Percentiles rank a stretch among this genome's conserved stretches.
These are phyloP conservation scores for Metschnikowia noctiluminum DNA, from an alignment of 805 yeast genomes.

Conservation along the genomic window DNA sequence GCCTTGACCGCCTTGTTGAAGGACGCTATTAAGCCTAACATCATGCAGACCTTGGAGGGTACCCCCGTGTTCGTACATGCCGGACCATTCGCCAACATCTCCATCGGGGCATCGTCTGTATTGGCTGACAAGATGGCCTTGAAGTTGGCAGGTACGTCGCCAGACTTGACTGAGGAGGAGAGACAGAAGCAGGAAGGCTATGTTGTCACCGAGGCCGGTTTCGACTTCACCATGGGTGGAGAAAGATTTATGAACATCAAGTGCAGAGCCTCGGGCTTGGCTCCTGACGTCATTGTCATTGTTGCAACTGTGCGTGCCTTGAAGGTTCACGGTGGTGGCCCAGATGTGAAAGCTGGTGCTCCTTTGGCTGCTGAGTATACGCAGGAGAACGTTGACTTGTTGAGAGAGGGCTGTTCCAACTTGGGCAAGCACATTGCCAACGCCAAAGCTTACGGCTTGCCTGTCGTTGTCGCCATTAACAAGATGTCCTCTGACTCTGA, in stretches of 20 bases:
- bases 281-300: conserved; percentile 73
- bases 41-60: conserved; percentile 87
- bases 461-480: conserved; percentile 80
- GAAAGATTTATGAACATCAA: conserved; percentile 81
- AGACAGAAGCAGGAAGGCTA: conserved; percentile 58
- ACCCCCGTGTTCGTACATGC: conserved; percentile 87
- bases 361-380: conserved; percentile 71
- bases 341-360: conserved; percentile 83
- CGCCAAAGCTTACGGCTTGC: conserved; percentile 68
- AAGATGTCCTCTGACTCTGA: conserved; percentile 72
- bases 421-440: conserved; percentile 74
- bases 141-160: conserved; percentile 67
- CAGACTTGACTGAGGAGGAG: conserved; percentile 41
- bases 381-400: conserved; percentile 66
- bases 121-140: conserved; percentile 81
- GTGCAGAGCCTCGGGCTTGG: conserved; percentile 75
- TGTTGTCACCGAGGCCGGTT: conserved; percentile 86
- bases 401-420: conserved; percentile 68
- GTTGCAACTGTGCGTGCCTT: conserved; percentile 85
- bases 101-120: conserved; percentile 83
- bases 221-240: conserved; percentile 91
- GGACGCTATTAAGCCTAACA: conserved; percentile 80
- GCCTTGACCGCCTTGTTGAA: conserved; percentile 78
- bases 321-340: conserved; percentile 86
- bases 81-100: conserved; percentile 85